Percentiles rank a stretch among this genome's conserved stretches.
These are phyloP conservation scores for Breynia disticha DNA, from an alignment of 441 rosid genomes.

Conservation along the genomic window DNA sequence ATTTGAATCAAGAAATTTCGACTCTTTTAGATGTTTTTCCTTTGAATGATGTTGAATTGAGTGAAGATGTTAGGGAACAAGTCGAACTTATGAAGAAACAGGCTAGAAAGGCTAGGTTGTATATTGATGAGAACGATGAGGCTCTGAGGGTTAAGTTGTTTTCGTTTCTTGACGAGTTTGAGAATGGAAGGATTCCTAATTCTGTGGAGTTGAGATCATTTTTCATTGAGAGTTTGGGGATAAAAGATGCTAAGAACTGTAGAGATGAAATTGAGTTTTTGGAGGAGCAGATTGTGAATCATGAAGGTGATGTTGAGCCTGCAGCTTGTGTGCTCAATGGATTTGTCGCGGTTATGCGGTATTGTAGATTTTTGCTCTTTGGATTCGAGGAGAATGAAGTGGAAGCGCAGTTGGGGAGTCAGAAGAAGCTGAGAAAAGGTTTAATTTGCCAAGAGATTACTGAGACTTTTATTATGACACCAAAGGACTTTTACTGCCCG, in stretches of 20 bases:
- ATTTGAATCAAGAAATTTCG: constrained; percentile 72
- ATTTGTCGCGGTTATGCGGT: constrained; percentile 64
- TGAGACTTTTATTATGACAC: constrained; percentile 47
- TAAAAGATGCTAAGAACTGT: constrained; percentile 48
- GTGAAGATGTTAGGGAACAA: constrained; percentile 73
- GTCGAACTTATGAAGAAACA: constrained; percentile 56
- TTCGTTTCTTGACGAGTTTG: constrained; percentile 55
- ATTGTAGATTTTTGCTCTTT: constrained; percentile 63
- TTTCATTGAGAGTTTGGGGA: constrained; percentile 47
- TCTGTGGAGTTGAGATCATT: constrained; percentile 32
- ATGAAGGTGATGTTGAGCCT: constrained; percentile 80
- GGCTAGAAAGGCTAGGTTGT: constrained; percentile 41
- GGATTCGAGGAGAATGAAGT: constrained; percentile 59
- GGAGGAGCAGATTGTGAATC: constrained; percentile 81
- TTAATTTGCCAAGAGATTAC: constrained; percentile 63
- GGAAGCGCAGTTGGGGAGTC: constrained; percentile 29
- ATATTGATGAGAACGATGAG: constrained; percentile 64
- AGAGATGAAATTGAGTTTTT: constrained; percentile 67
- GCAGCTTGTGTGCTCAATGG: constrained; percentile 69
- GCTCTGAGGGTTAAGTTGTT: constrained; percentile 42
- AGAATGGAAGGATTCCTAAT: constrained; percentile 50
- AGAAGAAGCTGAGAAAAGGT: constrained; percentile 47
- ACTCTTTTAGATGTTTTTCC: constrained; percentile 90
- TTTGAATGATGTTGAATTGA: constrained; percentile 34
- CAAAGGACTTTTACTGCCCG: constrained; percentile 28